phyloP scores from a whole-genome alignment of 805 yeast species.

The Yarrowia keelungensis region DNA sequence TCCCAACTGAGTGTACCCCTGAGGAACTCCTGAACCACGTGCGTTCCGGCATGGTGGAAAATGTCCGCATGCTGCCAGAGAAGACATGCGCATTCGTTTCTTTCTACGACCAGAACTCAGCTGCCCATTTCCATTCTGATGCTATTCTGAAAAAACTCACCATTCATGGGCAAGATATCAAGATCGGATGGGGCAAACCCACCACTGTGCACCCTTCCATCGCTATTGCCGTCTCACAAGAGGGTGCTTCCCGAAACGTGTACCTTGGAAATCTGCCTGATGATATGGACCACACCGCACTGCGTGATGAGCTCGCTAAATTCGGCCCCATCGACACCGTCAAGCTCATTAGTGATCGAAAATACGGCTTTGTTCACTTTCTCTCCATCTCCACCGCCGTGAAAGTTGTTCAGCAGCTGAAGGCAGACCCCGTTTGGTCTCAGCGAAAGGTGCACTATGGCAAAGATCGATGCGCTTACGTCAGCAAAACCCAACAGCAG shows the following conservation, averaged over 20 bases:
- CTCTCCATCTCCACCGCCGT: constrained; percentile 86
- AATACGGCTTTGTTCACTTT: constrained; percentile 82
- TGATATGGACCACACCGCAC: constrained; percentile 68
- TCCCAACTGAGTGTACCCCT: constrained; percentile 80
- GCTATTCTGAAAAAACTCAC: constrained; percentile 83
- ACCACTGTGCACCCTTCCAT: constrained; percentile 77
- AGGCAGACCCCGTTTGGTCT: constrained; percentile 66
- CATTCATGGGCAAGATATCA: constrained; percentile 79
- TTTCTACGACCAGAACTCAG: constrained; percentile 86
- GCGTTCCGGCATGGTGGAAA: constrained; percentile 87
- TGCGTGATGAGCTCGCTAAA: constrained; percentile 67
- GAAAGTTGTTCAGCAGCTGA: constrained; percentile 75
- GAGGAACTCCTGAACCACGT: constrained; percentile 88
- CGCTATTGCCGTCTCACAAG: constrained; percentile 74
- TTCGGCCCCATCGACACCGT: constrained; percentile 88
- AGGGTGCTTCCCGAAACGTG: constrained; percentile 93
- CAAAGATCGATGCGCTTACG: constrained; percentile 88
- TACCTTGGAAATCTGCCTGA: constrained; percentile 82
- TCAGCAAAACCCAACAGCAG: constrained; percentile 94
- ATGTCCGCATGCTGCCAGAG: constrained; percentile 71
- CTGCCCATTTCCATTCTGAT: constrained; percentile 90
- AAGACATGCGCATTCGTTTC: constrained; percentile 91
- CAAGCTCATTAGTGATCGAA: constrained; percentile 80
- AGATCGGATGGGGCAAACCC: constrained; percentile 93
- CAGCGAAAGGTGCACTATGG: constrained; percentile 87